These are phyloP conservation scores for Geotrichum fermentans DNA, from an alignment of 1,139 yeast species.

Conservation along the genomic window DNA sequence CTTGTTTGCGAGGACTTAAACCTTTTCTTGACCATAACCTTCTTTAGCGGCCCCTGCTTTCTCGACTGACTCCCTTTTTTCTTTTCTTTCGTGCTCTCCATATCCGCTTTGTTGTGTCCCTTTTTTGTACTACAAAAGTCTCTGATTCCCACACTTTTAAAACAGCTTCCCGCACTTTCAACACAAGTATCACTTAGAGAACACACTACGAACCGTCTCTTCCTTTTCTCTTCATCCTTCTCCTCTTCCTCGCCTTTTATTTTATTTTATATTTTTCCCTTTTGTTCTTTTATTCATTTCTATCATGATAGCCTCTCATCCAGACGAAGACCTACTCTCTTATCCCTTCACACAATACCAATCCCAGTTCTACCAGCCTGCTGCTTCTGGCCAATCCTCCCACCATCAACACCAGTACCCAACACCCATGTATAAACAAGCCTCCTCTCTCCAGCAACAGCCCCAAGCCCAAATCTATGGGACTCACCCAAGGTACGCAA, in stretches of 20 bases:
- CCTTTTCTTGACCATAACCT: too few species aligned
- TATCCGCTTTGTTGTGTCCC: neutral
- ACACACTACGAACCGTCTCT: neutral
- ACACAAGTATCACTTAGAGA: conserved; percentile 1
- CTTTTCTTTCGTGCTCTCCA: neutral
- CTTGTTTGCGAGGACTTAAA: too few species aligned
- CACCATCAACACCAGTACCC: conserved; percentile 9
- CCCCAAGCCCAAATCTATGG: conserved; percentile 9
- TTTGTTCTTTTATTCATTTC: neutral
- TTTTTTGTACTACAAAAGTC: neutral
- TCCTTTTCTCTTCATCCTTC: neutral
- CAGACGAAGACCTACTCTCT: conserved; percentile 13
- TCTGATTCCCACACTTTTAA: neutral
- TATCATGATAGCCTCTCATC: conserved; percentile 6
- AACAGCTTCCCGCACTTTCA: conserved; percentile 1
- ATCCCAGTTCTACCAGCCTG: neutral
- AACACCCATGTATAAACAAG: neutral
- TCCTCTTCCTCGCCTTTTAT: too few species aligned
- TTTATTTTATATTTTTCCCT: neutral
- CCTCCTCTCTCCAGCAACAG: too few species aligned
- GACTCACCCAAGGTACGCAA: conserved; percentile 1
- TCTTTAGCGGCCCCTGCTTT: neutral
- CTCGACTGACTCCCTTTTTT: neutral
- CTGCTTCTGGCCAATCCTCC: too few species aligned
- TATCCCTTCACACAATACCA: conserved; percentile 8